Base-by-base conservation (phyloP, 139 green algal genomes). In the Micromonas pusilla region DNA sequence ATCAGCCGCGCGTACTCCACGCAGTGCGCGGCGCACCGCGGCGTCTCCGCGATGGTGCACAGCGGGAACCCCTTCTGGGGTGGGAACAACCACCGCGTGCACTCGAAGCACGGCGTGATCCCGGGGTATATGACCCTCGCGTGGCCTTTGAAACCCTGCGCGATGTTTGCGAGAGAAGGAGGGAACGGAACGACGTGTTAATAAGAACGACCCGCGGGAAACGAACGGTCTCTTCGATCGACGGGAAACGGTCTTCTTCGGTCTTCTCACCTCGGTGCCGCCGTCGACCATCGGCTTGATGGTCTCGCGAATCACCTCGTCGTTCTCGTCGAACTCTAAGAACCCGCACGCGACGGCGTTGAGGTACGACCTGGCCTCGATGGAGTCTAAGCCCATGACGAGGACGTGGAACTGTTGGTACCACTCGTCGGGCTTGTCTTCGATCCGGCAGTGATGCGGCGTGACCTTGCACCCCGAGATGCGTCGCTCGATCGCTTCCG, bases 41-140 rank as follows among this genome's bases (percentile, higher is more conserved):
- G 85, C 26, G 85, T 89, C 45, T 89, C 85, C 26, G 95, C 95
- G 1, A 98, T 82, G 23, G 95, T 98, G 88, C 96, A 99, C 16
- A 99, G 88, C 23, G 96, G 96, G 82, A 96, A 99, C 76, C 93
- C 97, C 72, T 85, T 90, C 81, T 97, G 95, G 1, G 96, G 96
- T 57, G 96, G 96, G 85, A 99, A 99, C 0, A 99, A 92, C 96
- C 96, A 99, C 9, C 98, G 87, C 26, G 95, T 99, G 91, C 96
- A 99, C 76, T 98, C 92, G 76, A 99, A 99, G 88, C 96, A 99
- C 38, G 96, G 96, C 16, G 96, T 98, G 63, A 94, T 57, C 5
- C 96, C 94, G 0, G 96, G 96, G 9, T 97, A 78, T 64, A 99
- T 96, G 71, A 99, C 94, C 33, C 96, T 83, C 26, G 93, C 91